Evolutionary conservation across 2,329 filamentous ascomycete genomes (phyloP).

Genomic region (Ophiocordyceps sinensis): DNA sequence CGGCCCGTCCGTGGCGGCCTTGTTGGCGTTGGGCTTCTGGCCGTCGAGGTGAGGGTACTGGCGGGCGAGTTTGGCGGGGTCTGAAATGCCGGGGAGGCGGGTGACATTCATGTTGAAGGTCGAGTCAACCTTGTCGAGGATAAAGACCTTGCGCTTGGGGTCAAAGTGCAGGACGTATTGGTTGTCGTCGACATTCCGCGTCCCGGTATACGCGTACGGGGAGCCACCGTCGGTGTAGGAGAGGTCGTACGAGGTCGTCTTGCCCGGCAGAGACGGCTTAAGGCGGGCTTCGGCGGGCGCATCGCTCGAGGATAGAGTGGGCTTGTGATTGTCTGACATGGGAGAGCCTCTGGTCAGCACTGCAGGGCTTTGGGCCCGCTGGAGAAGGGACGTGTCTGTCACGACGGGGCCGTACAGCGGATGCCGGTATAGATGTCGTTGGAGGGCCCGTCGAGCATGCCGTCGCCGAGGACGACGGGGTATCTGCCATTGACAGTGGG

Average conservation of each 20-base stretch:
- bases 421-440: constrained; percentile 47
- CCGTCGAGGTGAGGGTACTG: constrained; percentile 50
- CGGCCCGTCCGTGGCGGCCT: constrained; percentile 10
- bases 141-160: constrained; percentile 56
- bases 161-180: constrained; percentile 66
- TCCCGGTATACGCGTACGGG: constrained; percentile 47
- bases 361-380: neutral
- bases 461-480: constrained; percentile 49
- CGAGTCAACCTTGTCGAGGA: constrained; percentile 70
- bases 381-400: neutral
- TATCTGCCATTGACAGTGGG: constrained; percentile 47
- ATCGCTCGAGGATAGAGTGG: constrained; percentile 32
- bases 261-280: constrained; percentile 32
- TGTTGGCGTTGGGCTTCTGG: constrained; percentile 3
- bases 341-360: neutral
- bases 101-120: constrained; percentile 79
- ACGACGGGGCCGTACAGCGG: constrained; percentile 30
- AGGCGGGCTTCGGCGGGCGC: constrained; percentile 34
- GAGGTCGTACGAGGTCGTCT: constrained; percentile 40
- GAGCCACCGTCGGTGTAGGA: constrained; percentile 38
- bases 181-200: constrained; percentile 37
- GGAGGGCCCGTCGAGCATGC: constrained; percentile 38
- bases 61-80: constrained; percentile 47
- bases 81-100: constrained; percentile 49
- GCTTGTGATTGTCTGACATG: constrained; percentile 46